Percentiles rank a stretch among this genome's conserved stretches.
Evolutionary conservation across 2,329 filamentous ascomycete species (phyloP).

Genomic region (Emergomyces orientalis): DNA sequence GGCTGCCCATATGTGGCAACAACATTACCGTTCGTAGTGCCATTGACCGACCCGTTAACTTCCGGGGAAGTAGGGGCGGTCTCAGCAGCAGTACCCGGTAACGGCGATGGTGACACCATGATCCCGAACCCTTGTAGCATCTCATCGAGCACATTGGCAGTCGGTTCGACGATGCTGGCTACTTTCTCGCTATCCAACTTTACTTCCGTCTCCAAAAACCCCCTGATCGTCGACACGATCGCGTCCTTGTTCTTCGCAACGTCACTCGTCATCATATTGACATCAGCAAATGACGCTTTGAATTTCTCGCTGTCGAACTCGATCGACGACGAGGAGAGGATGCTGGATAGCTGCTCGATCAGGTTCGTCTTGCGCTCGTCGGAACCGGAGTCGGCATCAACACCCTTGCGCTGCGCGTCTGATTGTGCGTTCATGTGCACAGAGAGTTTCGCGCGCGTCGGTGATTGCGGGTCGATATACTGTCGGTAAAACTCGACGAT

Average conservation of each 20-base stretch:
- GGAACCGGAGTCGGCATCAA: conserved; percentile 5
- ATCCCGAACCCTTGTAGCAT: conserved; percentile 42
- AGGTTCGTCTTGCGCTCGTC: conserved; percentile 28
- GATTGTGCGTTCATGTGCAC: conserved; percentile 74
- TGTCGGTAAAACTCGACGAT: conserved; percentile 69
- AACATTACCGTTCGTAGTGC: conserved; percentile 26
- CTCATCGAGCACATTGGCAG: conserved; percentile 27
- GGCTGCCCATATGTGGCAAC: conserved; percentile 34
- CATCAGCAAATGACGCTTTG: conserved; percentile 35
- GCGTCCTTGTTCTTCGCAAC: conserved; percentile 35
- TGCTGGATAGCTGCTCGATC: conserved; percentile 35
- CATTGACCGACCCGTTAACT: conserved; percentile 26
- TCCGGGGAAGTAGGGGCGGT: conserved; percentile 10
- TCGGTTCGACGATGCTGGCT: conserved; percentile 41
- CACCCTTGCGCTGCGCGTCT: conserved; percentile 35
- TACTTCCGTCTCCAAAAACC: conserved; percentile 42
- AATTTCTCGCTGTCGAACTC: conserved; percentile 35
- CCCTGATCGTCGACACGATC: conserved; percentile 44
- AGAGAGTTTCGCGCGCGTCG: conserved; percentile 67
- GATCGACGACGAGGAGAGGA: conserved; percentile 42
- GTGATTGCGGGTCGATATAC: conserved; percentile 66
- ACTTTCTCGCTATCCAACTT: conserved; percentile 44
- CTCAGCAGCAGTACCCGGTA: conserved; percentile 12
- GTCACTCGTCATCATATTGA: conserved; percentile 35
- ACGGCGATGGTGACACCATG: conserved; percentile 24